phyloP scores from a whole-genome alignment of 106 monocot genomes.

The Agapanthus africanus region DNA sequence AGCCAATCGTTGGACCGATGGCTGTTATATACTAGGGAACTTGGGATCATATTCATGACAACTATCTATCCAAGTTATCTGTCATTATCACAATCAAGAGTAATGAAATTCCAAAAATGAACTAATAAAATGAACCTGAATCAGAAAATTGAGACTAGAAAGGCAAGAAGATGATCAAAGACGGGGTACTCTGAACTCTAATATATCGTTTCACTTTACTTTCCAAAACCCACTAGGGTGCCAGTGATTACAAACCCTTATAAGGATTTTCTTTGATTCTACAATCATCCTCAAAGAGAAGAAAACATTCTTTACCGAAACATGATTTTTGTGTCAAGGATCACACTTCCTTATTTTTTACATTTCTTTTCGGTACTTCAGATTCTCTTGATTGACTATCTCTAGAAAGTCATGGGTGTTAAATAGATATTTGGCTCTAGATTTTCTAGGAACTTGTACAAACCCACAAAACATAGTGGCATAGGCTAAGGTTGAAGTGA shows the following conservation, averaged over 20 bases:
- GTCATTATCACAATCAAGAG: neutral
- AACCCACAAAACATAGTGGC: neutral
- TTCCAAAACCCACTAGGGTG: neutral
- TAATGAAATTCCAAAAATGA: neutral
- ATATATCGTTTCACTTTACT: neutral
- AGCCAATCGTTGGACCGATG: too few relatives aligned
- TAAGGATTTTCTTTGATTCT: neutral
- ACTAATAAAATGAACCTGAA: neutral
- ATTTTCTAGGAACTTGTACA: neutral
- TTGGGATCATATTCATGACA: neutral
- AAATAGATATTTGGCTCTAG: neutral
- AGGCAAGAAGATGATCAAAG: neutral
- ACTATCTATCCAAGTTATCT: neutral
- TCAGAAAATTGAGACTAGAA: neutral
- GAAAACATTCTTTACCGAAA: neutral
- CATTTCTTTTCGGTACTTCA: too few relatives aligned
- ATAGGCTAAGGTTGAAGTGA: neutral
- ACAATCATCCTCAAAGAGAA: neutral
- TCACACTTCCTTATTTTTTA: too few relatives aligned
- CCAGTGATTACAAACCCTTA: neutral
- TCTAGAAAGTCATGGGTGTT: neutral
- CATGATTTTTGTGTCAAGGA: too few relatives aligned
- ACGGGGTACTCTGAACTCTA: neutral
- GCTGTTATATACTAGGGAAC: neutral
- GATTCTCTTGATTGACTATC: too few relatives aligned